Evolutionary conservation across 768 basidiomycete genomes (phyloP).

Genomic region (Suillus plorans): DNA sequence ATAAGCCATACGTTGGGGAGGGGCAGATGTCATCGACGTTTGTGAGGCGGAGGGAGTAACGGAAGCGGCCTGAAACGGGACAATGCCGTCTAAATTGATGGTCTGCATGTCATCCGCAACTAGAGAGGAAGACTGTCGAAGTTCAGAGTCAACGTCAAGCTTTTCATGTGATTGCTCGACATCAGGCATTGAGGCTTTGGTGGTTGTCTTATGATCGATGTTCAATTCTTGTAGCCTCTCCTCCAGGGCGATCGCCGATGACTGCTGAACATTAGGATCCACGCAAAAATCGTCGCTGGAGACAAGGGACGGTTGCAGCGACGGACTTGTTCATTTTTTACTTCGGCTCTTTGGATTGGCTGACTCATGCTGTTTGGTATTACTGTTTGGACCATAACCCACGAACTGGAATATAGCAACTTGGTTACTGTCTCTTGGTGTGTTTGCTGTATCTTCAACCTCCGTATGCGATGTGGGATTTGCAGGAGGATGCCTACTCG

Average conservation of each 20-base stretch:
- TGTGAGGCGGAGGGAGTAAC: constrained; percentile 21
- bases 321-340: constrained; percentile 1
- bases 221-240: constrained; percentile 13
- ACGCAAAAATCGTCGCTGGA: constrained; percentile 11
- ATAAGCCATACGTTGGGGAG: constrained; percentile 34
- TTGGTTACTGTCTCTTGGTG: background rate
- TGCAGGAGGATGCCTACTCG: background rate
- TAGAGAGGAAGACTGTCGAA: background rate
- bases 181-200: background rate
- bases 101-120: background rate
- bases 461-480: background rate
- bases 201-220: constrained; percentile 9
- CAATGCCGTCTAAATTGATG: constrained; percentile 24
- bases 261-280: constrained; percentile 14
- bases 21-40: constrained; percentile 27
- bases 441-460: background rate
- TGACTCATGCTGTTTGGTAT: background rate
- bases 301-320: constrained; percentile 2
- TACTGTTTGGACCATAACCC: background rate
- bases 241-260: constrained; percentile 10
- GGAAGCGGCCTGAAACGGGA: constrained; percentile 7
- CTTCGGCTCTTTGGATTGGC: background rate
- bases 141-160: background rate
- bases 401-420: background rate
- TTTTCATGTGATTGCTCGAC: constrained; percentile 1